phyloP scores from a whole-genome alignment of 306 rosid species.

The Casuarina cunninghamiana region DNA sequence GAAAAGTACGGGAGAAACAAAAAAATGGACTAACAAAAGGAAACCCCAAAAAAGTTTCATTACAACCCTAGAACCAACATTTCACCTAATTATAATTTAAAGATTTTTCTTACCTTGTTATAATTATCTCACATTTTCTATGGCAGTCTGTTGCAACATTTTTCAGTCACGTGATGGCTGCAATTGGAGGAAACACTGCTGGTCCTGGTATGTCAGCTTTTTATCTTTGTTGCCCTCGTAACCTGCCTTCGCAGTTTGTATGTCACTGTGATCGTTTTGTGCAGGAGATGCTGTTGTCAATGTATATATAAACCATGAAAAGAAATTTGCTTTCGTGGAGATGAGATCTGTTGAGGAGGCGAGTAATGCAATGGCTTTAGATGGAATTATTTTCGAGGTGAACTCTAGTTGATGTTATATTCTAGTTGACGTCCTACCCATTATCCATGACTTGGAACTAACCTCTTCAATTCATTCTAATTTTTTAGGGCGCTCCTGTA shows the following conservation, averaged over 20 bases:
- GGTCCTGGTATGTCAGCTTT: constrained; percentile 68
- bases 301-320: constrained; percentile 97
- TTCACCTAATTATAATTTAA: constrained; percentile 3
- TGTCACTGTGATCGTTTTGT: not conserved
- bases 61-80: not conserved
- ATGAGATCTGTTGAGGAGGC: constrained; percentile 99
- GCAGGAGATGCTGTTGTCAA: constrained; percentile 98
- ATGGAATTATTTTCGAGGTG: constrained; percentile 99
- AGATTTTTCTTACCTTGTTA: constrained; percentile 5
- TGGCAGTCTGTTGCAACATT: constrained; percentile 97
- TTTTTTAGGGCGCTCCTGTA: constrained; percentile 90
- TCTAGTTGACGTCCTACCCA: too few relatives aligned
- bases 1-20: not conserved
- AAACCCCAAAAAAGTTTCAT: not conserved
- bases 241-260: not conserved
- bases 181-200: constrained; percentile 97
- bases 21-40: too few relatives aligned
- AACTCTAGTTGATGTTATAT: not conserved
- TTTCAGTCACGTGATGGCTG: constrained; percentile 98
- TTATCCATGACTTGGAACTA: not conserved
- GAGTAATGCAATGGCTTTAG: constrained; percentile 98
- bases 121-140: constrained; percentile 11
- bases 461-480: not conserved
- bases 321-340: constrained; percentile 97
- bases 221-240: not conserved